Conservation (phyloP, 75 land plant species). For the Cupressus sempervirens region DNA sequence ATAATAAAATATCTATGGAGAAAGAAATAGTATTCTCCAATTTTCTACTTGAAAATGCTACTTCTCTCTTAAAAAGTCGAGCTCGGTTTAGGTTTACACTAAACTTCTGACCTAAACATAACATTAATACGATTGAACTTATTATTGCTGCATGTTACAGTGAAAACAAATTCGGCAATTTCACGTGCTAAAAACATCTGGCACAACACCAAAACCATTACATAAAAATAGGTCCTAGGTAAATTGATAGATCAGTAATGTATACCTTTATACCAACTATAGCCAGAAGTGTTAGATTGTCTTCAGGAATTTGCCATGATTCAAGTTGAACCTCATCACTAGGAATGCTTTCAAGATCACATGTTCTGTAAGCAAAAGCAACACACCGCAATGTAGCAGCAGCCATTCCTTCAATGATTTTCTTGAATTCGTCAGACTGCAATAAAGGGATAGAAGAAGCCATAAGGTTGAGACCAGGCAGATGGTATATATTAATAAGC, state of each 20-base stretch:
- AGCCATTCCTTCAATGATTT: constrained; percentile 76
- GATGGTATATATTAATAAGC: not conserved
- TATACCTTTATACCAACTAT: constrained; percentile 83
- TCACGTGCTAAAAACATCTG: not conserved
- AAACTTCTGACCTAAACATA: not conserved
- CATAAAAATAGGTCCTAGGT: not conserved
- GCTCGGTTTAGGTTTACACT: not conserved
- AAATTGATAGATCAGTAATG: not conserved
- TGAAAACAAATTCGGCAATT: not conserved
- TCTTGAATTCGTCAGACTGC: constrained; percentile 35
- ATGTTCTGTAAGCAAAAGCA: constrained; percentile 68
- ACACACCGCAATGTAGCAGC: constrained; percentile 73
- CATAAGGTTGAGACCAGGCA: not conserved
- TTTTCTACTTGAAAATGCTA: not conserved
- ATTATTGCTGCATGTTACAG: not conserved
- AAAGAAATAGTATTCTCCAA: not conserved
- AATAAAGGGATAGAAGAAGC: not conserved
- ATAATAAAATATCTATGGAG: not conserved
- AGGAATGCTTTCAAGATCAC: constrained; percentile 41
- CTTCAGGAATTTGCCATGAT: constrained; percentile 64
- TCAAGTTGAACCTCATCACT: constrained; percentile 35
- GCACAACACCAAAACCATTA: not conserved
- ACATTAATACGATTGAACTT: not conserved
- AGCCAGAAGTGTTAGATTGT: constrained; percentile 57
- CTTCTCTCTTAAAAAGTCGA: not conserved